Percentiles rank a stretch among this genome's conserved stretches.
phyloP scores from a whole-genome alignment of 1,284 basidiomycete genomes.

The Pascua sp. region DNA sequence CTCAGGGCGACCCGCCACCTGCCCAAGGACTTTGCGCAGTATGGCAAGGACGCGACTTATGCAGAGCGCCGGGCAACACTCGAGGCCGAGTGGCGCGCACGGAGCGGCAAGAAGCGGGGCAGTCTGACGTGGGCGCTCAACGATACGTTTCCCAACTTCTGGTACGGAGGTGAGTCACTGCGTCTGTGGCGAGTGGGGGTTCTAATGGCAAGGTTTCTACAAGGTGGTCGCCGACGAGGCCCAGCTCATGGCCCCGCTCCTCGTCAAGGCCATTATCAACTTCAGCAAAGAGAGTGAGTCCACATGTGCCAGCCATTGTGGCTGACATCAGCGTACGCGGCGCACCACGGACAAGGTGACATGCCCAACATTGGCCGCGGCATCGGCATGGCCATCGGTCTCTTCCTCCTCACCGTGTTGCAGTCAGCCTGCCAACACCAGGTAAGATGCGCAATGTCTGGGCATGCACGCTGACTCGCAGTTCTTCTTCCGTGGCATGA shows the following conservation, averaged over 20 bases:
- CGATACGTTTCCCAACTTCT: slow-evolving; percentile 68
- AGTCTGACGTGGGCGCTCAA: slow-evolving; percentile 67
- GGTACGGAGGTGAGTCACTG: slow-evolving; percentile 61
- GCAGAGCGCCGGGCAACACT: slow-evolving; percentile 15
- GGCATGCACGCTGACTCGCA: slow-evolving; percentile 34
- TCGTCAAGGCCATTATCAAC: slow-evolving; percentile 67
- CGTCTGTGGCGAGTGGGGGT: too few relatives aligned
- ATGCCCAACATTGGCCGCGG: slow-evolving; percentile 61
- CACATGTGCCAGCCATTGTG: slow-evolving; percentile 27
- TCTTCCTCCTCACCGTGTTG: slow-evolving; percentile 62
- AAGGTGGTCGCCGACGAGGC: slow-evolving; percentile 51
- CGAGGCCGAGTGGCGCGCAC: slow-evolving; percentile 36
- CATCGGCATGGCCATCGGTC: slow-evolving; percentile 66
- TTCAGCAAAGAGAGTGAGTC: slow-evolving; percentile 58
- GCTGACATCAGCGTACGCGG: slow-evolving; percentile 33
- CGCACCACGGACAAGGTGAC: slow-evolving; percentile 27
- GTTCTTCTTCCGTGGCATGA: slow-evolving; percentile 76
- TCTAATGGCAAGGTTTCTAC: slow-evolving; percentile 32
- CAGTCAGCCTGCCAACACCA: slow-evolving; percentile 63
- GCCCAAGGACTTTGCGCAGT: slow-evolving; percentile 12
- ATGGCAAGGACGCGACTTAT: slow-evolving; percentile 10
- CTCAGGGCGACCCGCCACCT: slow-evolving; percentile 40
- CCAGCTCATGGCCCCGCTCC: slow-evolving; percentile 63
- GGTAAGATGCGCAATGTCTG: slow-evolving; percentile 34
- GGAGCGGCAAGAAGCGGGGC: slow-evolving; percentile 50